Evolutionary conservation across 805 yeast genomes (phyloP), one percentile per base, ranked within the genome.

Genomic region (Henningerozyma blattae): DNA sequence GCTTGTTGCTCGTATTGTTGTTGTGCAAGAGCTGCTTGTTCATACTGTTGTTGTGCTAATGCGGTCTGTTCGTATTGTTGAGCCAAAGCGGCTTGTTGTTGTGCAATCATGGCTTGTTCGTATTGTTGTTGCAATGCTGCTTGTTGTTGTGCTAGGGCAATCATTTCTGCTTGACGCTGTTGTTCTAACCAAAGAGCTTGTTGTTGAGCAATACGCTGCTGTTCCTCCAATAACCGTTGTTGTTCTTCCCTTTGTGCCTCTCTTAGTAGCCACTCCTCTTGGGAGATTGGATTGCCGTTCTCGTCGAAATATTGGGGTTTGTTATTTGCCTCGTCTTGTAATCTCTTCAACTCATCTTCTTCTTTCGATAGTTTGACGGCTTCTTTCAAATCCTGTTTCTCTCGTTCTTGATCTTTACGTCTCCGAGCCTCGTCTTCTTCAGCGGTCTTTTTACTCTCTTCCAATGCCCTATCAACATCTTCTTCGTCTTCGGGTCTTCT

Each of bases 391-490:
- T 54, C 58, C 27, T 52, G 52, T 28, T 48, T 45, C 12, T 48
- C 44, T 24, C 41, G 38, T 24, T 38, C 40, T 8, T 33, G 30
- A 6, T 36, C 35, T 28, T 44, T 54, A 30, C 62, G 60, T 45
- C 76, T 64, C 41, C 77, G 65, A 33, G 64, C 65, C 40, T 75
- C 81, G 44, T 86, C 95, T 41, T 82, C 87, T 43, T 80, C 85
- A 1, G 94, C 95, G 2, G 94, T 83, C 45, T 67, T 54, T 49
- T 72, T 71, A 34, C 93, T 79, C 49, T 78, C 79, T 45, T 81
- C 94, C 34, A 89, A 61, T 0, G 95, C 96, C 31, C 68, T 67
- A 55, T 75, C 77, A 43, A 89, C 60, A 34, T 83, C 95, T 15
- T 74, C 79, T 7, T 7, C 22, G 22, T n/a, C n/a, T n/a, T n/a